Evolutionary conservation across 768 basidiomycete species (phyloP), one percentile per base, ranked within the genome.

Genomic region (Lactifluus piperatus): DNA sequence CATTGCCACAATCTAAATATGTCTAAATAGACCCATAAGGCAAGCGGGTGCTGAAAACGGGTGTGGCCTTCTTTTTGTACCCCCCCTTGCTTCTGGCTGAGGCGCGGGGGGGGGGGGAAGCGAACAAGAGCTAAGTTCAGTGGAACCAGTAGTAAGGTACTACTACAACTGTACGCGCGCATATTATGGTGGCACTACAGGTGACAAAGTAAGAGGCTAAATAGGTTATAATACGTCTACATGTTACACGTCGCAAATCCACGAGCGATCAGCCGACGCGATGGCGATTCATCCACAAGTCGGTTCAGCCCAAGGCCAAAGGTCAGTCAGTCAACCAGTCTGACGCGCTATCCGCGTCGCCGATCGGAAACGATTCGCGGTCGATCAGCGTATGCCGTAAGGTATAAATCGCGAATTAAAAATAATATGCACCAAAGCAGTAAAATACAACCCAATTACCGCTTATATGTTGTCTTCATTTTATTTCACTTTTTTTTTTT

Each of bases 311-410:
- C n/a, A n/a, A n/a, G n/a, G 30, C 5, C 4, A 32, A 7, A 36
- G 14, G 36, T 14, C 11, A 36, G 36, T 36, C 36, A 14, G 36
- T 32, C 30, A 4, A 32, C 30, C 30, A 36, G 5, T 10, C 30
- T 32, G 20, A 6, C 43, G 22, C 43, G 43, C 22, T 24, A n/a
- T n/a, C n/a, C n/a, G 22, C 37, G 30, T 60, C 48, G 48, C 58
- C 58, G 53, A 60, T 55, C 58, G 32, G 32, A 45, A 41, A 45
- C 10, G 32, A 59, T 50, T 60, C 53, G 24, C 48, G n/a, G 58
- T 60, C 58, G 53, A 60, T 60, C 58, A 43, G 41, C 32, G 53
- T 14, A 32, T 53, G 30, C 39, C 46, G n/a, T 54, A 53, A 53
- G 3, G 14, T 14, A 27, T 29, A 47, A 18, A 44, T 44, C 43